Evolutionary conservation across 306 rosid species (phyloP), one percentile per base, ranked within the genome.

Genomic region (Argentina anserina): DNA sequence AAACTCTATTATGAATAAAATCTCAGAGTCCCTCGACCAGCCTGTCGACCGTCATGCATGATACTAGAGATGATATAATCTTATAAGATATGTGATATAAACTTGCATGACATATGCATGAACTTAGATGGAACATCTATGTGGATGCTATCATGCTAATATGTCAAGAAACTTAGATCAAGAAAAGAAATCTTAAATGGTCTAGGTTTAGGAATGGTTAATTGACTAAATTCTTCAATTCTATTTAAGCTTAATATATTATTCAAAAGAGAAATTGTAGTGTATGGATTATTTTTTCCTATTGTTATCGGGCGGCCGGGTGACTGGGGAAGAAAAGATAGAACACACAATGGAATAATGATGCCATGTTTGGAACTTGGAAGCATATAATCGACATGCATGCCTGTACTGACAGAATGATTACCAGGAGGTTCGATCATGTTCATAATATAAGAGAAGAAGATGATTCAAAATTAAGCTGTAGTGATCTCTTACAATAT

Each of bases 401-500:
- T 70, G 49, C 64, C 40, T 21, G 36, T 70, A 52, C 49, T 70
- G 63, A 45, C 52, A 58, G 58, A 56, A 71, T 71, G 75, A 58
- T 71, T 55, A 34, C 31, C 26, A 17, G 66, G 56, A 69, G 45
- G 23, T 70, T 70, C 74, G 50, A 14, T n/a, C 4, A 68, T 20
- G n/a, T n/a, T n/a, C n/a, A n/a, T n/a, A n/a, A n/a, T 6, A 2
- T 21, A 53, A 37, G 39, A 36, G 5, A 55, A 7, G 21, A 34
- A 52, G 40, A 36, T 52, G 5, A 52, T 58, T 50, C 33, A 36
- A 31, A 33, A 50, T 26, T 5, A 11, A 71, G 40, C 53, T 71
- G 14, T 71, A 18, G 20, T 6, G 40, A 56, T 33, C 41, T 41
- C 59, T 58, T 56, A 71, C 66, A 40, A 11, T 63, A 1, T 0